A percentile compares a stretch with the other conserved stretches of the same genome.
Evolutionary conservation across 2,329 filamentous ascomycete genomes (phyloP).

Genomic region (Phaeosphaeria sp.): DNA sequence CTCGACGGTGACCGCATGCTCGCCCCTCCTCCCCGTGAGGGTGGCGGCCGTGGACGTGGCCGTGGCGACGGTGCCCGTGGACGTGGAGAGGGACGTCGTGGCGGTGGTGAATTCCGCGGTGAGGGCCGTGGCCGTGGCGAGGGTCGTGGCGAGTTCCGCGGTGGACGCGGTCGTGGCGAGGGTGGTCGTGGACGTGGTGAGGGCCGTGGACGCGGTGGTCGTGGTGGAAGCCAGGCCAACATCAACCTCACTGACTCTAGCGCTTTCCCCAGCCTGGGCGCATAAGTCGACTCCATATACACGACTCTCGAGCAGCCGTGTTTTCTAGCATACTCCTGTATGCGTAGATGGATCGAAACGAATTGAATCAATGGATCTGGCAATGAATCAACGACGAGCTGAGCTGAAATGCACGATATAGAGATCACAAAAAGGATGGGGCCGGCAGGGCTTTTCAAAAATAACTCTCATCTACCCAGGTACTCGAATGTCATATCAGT

Average conservation of each 20-base stretch:
- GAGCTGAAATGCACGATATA: slow-evolving; percentile 11
- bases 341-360: slow-evolving; percentile 1
- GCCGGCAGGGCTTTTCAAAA: slow-evolving; percentile 8
- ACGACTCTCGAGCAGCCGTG: slow-evolving; percentile 18
- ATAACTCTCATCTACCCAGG: slow-evolving; percentile 21
- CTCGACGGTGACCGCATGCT: slow-evolving; percentile 74
- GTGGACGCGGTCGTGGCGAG: slow-evolving; percentile 54
- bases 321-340: neutral
- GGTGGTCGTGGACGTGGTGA: slow-evolving; percentile 52
- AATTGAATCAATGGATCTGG: slow-evolving; percentile 2
- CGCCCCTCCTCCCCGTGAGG: slow-evolving; percentile 61
- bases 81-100: slow-evolving; percentile 59
- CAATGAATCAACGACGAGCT: slow-evolving; percentile 4
- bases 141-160: slow-evolving; percentile 55
- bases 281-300: slow-evolving; percentile 42
- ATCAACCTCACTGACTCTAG: slow-evolving; percentile 59
- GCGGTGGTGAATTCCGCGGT: slow-evolving; percentile 52
- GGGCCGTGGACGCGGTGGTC: slow-evolving; percentile 60
- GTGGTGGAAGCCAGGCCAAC: slow-evolving; percentile 45
- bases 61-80: slow-evolving; percentile 61
- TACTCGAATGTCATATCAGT: slow-evolving; percentile 13
- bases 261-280: slow-evolving; percentile 62
- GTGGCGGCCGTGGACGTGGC: slow-evolving; percentile 50
- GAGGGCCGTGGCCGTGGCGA: slow-evolving; percentile 55
- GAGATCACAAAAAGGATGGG: slow-evolving; percentile 6